Percentiles rank a stretch among this genome's conserved stretches.
These are phyloP conservation scores for Schoenoplectus triqueter DNA, from an alignment of 202 grass and related monocot species.

Conservation along the genomic window DNA sequence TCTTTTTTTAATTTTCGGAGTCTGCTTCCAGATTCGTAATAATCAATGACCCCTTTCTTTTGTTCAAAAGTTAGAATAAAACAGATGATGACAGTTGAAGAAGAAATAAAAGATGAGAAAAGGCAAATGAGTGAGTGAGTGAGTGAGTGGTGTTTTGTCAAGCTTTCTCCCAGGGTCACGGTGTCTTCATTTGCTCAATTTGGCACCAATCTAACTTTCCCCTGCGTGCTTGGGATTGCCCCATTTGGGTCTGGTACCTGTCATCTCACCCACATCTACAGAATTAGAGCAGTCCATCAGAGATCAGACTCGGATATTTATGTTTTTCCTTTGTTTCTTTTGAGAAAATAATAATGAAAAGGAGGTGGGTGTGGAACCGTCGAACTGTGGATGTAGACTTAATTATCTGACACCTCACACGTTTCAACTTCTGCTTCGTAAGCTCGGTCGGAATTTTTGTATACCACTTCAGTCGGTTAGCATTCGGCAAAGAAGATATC, in stretches of 20 bases:
- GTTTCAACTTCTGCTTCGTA: too few species aligned
- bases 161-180: constrained; percentile 40
- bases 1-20: too few species aligned
- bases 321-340: neutral
- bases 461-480: too few species aligned
- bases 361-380: too few species aligned
- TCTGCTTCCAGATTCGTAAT: neutral
- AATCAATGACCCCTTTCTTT: too few species aligned
- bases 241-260: constrained; percentile 33
- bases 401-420: neutral
- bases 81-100: constrained; percentile 8
- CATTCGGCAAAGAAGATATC: too few species aligned
- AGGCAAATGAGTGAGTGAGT: constrained; percentile 14
- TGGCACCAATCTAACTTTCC: constrained; percentile 2
- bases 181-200: constrained; percentile 25
- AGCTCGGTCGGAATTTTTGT: too few species aligned
- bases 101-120: neutral
- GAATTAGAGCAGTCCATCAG: neutral
- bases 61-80: neutral
- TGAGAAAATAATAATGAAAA: neutral
- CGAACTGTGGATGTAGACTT: neutral
- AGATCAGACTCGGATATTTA: neutral
- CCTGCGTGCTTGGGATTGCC: neutral
- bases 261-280: constrained; percentile 3
- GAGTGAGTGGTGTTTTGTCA: constrained; percentile 4